Evolutionary conservation across 192 early-diverging fungal species (phyloP), one percentile per base, ranked within the genome.

Genomic region (Coemansia sp.): DNA sequence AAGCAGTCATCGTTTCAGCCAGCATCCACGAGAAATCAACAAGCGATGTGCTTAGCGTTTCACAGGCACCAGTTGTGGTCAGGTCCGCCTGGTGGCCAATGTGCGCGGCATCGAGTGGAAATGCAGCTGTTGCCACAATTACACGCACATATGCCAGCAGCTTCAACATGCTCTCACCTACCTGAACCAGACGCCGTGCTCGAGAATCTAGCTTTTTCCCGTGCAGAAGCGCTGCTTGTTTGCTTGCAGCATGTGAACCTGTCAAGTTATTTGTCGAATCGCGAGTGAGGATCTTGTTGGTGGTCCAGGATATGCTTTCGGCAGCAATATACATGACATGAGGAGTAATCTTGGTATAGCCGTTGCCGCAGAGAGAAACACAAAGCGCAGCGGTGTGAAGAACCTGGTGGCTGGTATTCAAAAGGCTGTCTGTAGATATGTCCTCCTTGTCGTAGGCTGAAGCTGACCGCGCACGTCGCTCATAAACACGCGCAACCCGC

Each of bases 21-120:
- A 81, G 50, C 0, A 53, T 14, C 78, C 78, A 81, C 20, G 71
- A 74, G 25, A 74, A 22, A 17, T 81, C 72, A 23, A 74, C 78
- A n/a, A 81, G 62, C 12, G 78, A 70, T 15, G 72, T 38, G 11
- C 68, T 57, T 46, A 81, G 72, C 2, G 68, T 44, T 22, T 71
- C 61, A 52, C 70, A 54, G n/a, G 68, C 65, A 5, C 23, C 50
- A 31, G 40, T n/a, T 3, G 36, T 40, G 6, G 58, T 47, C 2
- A 36, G 1, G 4, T 65, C 72, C 10, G 28, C 50, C 22, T 62
- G 22, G 44, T 19, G 42, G 17, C 23, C 23, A 28, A 12, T n/a
- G 23, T 47, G 44, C 20, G 53, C 46, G 12, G 54, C 22, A 21
- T 62, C 77, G 9, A 68, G 59, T 21, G 49, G 34, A 0, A 28